Percentiles rank a stretch among this genome's conserved stretches.
Evolutionary conservation across 495 filamentous ascomycete species (phyloP).

Genomic region (Aspergillus ellipticus): DNA sequence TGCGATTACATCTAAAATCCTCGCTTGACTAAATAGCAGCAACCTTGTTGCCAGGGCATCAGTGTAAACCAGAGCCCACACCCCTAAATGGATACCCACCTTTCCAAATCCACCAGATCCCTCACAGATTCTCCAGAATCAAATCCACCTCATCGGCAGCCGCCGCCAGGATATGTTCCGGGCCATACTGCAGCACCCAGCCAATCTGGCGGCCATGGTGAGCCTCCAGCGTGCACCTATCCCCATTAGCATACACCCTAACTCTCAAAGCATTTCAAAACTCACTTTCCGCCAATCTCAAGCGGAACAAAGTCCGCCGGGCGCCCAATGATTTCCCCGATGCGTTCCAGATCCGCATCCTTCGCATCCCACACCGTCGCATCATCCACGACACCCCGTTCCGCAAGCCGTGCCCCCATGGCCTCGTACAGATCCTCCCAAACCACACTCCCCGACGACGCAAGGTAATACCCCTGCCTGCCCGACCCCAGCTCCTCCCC

Average conservation of each 20-base stretch:
- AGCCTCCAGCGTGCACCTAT: slow-evolving; percentile 37
- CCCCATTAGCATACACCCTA: not conserved
- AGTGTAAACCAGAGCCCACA: too few species aligned
- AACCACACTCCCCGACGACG: slow-evolving; percentile 38
- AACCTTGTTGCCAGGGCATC: too few species aligned
- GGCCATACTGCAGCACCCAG: slow-evolving; percentile 34
- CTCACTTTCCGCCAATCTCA: slow-evolving; percentile 39
- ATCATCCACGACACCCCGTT: slow-evolving; percentile 32
- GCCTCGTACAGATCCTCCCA: slow-evolving; percentile 47
- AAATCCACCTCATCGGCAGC: slow-evolving; percentile 36
- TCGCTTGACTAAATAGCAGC: too few species aligned
- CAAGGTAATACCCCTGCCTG: slow-evolving; percentile 49
- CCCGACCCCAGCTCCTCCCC: slow-evolving; percentile 33
- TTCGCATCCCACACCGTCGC: slow-evolving; percentile 27
- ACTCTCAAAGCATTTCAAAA: not conserved
- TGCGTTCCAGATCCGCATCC: slow-evolving; percentile 27
- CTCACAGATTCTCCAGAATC: slow-evolving; percentile 21
- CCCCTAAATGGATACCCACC: too few species aligned
- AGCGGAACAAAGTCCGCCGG: slow-evolving; percentile 29
- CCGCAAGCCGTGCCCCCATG: slow-evolving; percentile 35
- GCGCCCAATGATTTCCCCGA: slow-evolving; percentile 32
- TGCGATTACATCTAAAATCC: too few species aligned
- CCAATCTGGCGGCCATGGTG: slow-evolving; percentile 34
- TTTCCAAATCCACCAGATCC: too few species aligned
- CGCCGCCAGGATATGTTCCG: slow-evolving; percentile 38